These are phyloP conservation scores for Suillus subaureus DNA, from an alignment of 768 basidiomycete genomes.

Conservation along the genomic window DNA sequence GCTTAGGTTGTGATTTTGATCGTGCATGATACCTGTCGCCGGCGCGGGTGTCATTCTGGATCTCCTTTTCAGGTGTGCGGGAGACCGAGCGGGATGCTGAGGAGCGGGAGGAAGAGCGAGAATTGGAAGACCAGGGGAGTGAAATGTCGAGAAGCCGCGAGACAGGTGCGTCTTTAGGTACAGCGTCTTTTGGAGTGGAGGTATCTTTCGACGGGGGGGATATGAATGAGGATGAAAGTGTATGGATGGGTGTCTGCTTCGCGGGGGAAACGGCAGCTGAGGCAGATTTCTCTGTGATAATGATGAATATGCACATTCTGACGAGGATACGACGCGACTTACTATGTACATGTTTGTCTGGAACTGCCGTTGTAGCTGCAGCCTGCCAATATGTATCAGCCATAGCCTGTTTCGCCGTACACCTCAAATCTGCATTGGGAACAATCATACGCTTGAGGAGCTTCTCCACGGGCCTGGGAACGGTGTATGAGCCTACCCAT, in stretches of 20 bases:
- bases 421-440: constrained; percentile 81
- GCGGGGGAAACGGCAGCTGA: constrained; percentile 23
- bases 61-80: constrained; percentile 9
- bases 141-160: constrained; percentile 37
- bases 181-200: constrained; percentile 19
- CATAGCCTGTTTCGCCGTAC: constrained; percentile 67
- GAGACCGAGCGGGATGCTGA: constrained; percentile 22
- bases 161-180: constrained; percentile 23
- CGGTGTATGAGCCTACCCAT: constrained; percentile 74
- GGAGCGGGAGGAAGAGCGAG: constrained; percentile 17
- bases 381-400: constrained; percentile 67
- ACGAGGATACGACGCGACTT: constrained; percentile 19
- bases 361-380: constrained; percentile 27
- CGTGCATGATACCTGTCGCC: constrained; percentile 22
- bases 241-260: constrained; percentile 19
- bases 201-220: constrained; percentile 24
- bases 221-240: constrained; percentile 24
- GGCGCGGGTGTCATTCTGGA: not conserved
- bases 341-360: constrained; percentile 40
- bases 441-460: constrained; percentile 77
- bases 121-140: constrained; percentile 34
- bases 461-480: constrained; percentile 65
- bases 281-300: constrained; percentile 35
- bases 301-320: constrained; percentile 2
- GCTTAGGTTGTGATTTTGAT: constrained; percentile 40